A percentile compares a stretch with the other conserved stretches of the same genome.
Conservation (phyloP, 148 eudicot species). For the Diospyros lotus region DNA sequence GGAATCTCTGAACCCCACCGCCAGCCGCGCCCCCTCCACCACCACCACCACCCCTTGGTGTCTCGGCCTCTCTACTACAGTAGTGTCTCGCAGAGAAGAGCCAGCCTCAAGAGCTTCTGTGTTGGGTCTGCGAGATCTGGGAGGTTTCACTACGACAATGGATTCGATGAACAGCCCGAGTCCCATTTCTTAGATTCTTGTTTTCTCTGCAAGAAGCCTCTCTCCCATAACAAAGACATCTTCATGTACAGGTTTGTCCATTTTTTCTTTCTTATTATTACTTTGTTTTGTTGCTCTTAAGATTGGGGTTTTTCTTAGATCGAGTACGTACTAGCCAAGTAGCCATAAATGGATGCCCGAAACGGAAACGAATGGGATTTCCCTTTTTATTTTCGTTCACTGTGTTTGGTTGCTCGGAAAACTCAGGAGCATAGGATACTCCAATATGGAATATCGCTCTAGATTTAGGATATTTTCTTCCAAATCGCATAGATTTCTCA, state of each 20-base stretch:
- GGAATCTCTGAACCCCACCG: slow-evolving; percentile 7
- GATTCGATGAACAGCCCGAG: slow-evolving; percentile 5
- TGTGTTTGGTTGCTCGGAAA: slow-evolving; percentile 1
- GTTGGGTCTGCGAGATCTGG: slow-evolving; percentile 8
- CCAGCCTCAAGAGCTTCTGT: not conserved
- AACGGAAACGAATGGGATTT: not conserved
- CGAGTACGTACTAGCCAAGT: not conserved
- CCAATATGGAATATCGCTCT: too few species aligned
- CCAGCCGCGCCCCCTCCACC: not conserved
- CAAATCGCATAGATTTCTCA: too few species aligned
- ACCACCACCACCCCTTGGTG: not conserved
- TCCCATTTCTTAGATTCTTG: slow-evolving; percentile 63
- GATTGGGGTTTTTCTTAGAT: not conserved
- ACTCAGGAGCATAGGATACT: not conserved
- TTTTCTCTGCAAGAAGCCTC: slow-evolving; percentile 49
- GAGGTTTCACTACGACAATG: slow-evolving; percentile 1
- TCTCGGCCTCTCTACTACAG: slow-evolving; percentile 10
- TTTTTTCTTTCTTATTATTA: not conserved
- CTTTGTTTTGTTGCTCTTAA: not conserved
- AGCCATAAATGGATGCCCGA: not conserved
- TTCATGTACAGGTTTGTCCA: slow-evolving; percentile 70
- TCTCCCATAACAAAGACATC: slow-evolving; percentile 54
- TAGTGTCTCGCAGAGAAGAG: not conserved
- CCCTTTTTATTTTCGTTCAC: not conserved
- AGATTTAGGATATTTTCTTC: too few species aligned